Conservation (phyloP, 202 grass and related monocot species). For the Zoysia matrella region DNA sequence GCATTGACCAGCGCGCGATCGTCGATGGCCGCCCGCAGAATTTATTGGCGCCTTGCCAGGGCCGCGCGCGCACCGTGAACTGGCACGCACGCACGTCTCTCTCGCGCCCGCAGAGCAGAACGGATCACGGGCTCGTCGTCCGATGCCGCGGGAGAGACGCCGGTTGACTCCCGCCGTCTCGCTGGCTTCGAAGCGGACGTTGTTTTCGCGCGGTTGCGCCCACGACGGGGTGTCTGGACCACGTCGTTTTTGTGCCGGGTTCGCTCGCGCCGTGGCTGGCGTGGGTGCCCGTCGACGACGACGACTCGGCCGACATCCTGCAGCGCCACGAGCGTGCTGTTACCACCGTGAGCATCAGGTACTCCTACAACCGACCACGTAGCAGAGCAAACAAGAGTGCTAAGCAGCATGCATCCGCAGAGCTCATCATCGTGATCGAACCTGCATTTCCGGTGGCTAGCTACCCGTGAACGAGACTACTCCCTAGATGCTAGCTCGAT, state of each 20-base stretch:
- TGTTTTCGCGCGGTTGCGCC: background rate
- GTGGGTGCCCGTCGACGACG: background rate
- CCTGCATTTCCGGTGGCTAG: background rate
- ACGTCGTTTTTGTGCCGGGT: conserved; percentile 26
- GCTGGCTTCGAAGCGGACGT: background rate
- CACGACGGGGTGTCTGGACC: background rate
- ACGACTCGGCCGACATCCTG: background rate
- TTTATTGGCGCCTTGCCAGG: background rate
- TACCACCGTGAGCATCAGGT: background rate
- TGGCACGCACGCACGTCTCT: conserved; percentile 4
- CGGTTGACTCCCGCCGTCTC: no score
- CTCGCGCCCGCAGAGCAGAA: background rate
- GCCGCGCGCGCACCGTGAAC: background rate
- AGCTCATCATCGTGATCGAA: background rate
- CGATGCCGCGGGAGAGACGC: background rate
- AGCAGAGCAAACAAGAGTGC: background rate
- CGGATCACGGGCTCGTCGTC: no score
- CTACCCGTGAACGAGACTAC: conserved; percentile 11
- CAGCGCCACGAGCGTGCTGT: background rate
- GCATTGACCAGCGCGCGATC: background rate
- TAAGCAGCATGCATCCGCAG: background rate
- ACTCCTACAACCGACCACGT: background rate
- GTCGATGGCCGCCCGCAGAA: background rate
- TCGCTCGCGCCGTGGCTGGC: background rate
- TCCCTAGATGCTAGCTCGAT: no score